These are phyloP conservation scores for Podaxis mareebaensis DNA, from an alignment of 768 basidiomycete genomes.

Conservation along the genomic window DNA sequence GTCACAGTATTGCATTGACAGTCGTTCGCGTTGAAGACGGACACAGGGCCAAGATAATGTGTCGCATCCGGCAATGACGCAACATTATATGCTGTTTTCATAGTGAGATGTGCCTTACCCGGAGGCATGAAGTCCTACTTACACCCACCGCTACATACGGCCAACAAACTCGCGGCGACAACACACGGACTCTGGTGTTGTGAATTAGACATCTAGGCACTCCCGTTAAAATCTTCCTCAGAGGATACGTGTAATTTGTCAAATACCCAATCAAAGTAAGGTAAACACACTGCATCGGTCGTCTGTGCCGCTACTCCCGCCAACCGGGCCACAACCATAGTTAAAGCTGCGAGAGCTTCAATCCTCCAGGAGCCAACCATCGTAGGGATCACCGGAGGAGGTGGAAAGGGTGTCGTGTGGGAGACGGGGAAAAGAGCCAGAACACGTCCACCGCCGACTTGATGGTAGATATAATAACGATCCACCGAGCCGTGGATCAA, in stretches of 20 bases:
- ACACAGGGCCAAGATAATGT: constrained; percentile 41
- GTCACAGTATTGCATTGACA: constrained; percentile 60
- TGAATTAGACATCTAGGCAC: constrained; percentile 43
- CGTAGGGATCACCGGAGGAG: too few relatives aligned
- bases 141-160: constrained; percentile 44
- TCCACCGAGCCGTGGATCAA: not conserved
- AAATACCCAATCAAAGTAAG: constrained; percentile 41
- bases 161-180: constrained; percentile 42
- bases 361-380: not conserved
- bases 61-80: constrained; percentile 28
- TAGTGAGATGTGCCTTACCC: not conserved
- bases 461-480: not conserved
- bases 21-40: constrained; percentile 32
- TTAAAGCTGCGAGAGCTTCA: not conserved
- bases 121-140: constrained; percentile 19
- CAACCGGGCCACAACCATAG: not conserved
- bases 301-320: constrained; percentile 31
- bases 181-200: constrained; percentile 47
- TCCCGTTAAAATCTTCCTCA: not conserved
- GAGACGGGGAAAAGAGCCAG: not conserved
- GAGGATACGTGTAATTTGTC: constrained; percentile 7
- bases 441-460: not conserved
- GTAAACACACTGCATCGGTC: constrained; percentile 40
- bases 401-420: not conserved
- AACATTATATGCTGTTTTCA: constrained; percentile 31